Conservation (phyloP, 768 basidiomycete genomes). For the Auriscalpium vulgare region DNA sequence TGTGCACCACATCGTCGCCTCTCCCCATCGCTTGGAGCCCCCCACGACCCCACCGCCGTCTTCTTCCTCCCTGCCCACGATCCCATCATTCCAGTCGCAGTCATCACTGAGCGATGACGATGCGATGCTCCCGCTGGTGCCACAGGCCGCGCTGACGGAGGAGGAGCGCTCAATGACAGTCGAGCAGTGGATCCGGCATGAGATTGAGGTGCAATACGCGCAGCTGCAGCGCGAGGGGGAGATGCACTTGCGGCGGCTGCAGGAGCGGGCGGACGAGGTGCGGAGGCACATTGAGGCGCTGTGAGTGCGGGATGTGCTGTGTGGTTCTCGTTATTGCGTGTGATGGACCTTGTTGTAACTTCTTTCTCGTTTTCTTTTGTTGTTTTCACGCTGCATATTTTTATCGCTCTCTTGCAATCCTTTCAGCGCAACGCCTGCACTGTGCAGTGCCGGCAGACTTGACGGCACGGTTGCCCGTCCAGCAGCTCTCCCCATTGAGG, state of each 20-base stretch:
- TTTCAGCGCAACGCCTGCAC: too few relatives aligned
- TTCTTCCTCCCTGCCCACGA: conserved; percentile 9
- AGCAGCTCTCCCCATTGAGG: too few relatives aligned
- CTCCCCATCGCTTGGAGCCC: not conserved
- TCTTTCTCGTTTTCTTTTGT: too few relatives aligned
- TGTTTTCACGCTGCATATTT: too few relatives aligned
- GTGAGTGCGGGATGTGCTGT: not conserved
- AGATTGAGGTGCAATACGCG: conserved; percentile 63
- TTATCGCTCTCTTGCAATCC: too few relatives aligned
- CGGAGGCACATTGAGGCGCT: conserved; percentile 27
- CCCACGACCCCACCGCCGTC: conserved; percentile 7
- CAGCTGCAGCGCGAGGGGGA: conserved; percentile 46
- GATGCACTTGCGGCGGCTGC: conserved; percentile 40
- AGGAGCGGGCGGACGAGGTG: conserved; percentile 32
- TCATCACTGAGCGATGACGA: conserved; percentile 14
- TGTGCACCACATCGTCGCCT: not conserved
- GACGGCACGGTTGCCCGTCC: too few relatives aligned
- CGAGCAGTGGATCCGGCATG: conserved; percentile 75
- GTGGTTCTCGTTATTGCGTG: not conserved
- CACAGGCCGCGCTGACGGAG: conserved; percentile 37
- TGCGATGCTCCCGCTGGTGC: conserved; percentile 17
- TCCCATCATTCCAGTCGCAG: conserved; percentile 4
- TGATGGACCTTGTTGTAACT: not conserved
- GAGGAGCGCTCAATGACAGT: conserved; percentile 72
- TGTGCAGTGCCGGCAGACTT: too few relatives aligned